These are phyloP conservation scores for Rhynchosporium secalis DNA, from an alignment of 2,329 filamentous ascomycete species.

Conservation along the genomic window DNA sequence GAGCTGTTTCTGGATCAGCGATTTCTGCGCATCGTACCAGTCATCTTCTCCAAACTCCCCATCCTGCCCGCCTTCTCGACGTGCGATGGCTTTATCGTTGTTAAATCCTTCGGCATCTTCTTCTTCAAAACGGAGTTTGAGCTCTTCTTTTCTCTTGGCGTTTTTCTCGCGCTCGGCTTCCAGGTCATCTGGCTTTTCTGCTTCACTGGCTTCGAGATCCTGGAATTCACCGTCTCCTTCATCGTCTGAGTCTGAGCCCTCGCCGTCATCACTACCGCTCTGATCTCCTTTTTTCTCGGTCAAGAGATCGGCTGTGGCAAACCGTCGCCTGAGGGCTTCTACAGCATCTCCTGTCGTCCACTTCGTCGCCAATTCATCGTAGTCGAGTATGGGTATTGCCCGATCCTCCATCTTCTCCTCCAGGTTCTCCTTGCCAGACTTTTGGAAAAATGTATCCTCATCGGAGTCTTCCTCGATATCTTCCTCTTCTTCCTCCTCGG, in stretches of 20 bases:
- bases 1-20: slow-evolving; percentile 88
- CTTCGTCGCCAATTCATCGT: slow-evolving; percentile 76
- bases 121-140: slow-evolving; percentile 92
- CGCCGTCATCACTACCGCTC: slow-evolving; percentile 46
- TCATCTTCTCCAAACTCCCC: slow-evolving; percentile 93
- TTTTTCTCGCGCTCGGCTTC: slow-evolving; percentile 90
- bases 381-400: slow-evolving; percentile 75
- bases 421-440: slow-evolving; percentile 63
- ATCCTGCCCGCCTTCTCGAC: slow-evolving; percentile 67
- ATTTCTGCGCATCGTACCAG: slow-evolving; percentile 98
- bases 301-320: slow-evolving; percentile 69
- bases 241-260: slow-evolving; percentile 55
- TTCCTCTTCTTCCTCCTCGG: slow-evolving; percentile 58
- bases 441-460: slow-evolving; percentile 64
- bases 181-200: slow-evolving; percentile 54
- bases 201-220: slow-evolving; percentile 78
- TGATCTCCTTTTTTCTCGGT: slow-evolving; percentile 54
- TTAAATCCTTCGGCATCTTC: slow-evolving; percentile 96
- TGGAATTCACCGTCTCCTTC: slow-evolving; percentile 82
- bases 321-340: slow-evolving; percentile 70
- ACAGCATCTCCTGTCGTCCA: slow-evolving; percentile 82
- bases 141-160: slow-evolving; percentile 87
- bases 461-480: slow-evolving; percentile 56
- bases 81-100: slow-evolving; percentile 80
- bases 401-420: slow-evolving; percentile 74